Evolutionary conservation across 257 asterid species (phyloP).

Genomic region (Solanum virginianum): DNA sequence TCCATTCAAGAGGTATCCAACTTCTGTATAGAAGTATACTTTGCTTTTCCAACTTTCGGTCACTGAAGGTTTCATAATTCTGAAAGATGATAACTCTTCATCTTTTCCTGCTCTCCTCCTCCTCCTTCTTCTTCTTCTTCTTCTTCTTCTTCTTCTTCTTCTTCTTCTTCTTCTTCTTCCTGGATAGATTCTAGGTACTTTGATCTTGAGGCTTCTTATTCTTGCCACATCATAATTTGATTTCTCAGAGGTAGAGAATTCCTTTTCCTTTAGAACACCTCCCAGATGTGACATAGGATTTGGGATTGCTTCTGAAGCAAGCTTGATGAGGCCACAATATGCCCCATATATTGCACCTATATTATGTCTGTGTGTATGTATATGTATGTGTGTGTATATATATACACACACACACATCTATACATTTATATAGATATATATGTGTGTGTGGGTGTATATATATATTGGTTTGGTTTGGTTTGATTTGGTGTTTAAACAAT

Average conservation of each 20-base stretch:
- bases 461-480: too few relatives aligned
- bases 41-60: conserved; percentile 71
- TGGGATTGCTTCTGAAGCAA: conserved; percentile 54
- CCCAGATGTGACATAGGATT: conserved; percentile 9
- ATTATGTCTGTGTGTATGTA: too few relatives aligned
- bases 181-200: conserved; percentile 19
- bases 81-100: conserved; percentile 28
- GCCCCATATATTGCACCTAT: too few relatives aligned
- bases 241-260: conserved; percentile 8
- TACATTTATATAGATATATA: too few relatives aligned
- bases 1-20: conserved; percentile 58
- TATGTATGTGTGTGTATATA: too few relatives aligned
- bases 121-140: conserved; percentile 3
- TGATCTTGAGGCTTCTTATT: conserved; percentile 23
- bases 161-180: too few relatives aligned
- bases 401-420: too few relatives aligned
- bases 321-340: conserved; percentile 53
- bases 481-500: too few relatives aligned
- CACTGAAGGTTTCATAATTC: conserved; percentile 57
- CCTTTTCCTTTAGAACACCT: conserved; percentile 9
- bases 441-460: too few relatives aligned
- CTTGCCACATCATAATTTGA: conserved; percentile 8
- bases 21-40: conserved; percentile 38
- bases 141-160: too few relatives aligned
- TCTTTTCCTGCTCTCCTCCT: conserved; percentile 16